These are phyloP conservation scores for Sporothrix inflata DNA, from an alignment of 2,329 filamentous ascomycete genomes.

Conservation along the genomic window DNA sequence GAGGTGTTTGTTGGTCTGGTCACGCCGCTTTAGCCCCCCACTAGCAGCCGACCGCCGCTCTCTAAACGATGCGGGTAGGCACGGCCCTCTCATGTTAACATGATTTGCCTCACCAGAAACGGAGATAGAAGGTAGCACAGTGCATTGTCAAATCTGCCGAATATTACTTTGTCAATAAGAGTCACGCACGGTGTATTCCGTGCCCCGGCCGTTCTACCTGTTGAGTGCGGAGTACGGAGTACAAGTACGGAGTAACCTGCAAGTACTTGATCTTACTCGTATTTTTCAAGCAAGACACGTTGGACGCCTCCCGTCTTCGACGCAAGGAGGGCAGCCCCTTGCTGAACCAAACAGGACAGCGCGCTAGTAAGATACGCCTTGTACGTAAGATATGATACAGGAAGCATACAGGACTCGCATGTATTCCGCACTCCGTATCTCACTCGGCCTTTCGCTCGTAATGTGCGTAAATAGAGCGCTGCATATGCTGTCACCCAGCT, in stretches of 20 bases:
- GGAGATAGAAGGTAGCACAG: neutral
- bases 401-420: no score
- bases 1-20: neutral
- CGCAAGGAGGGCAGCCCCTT: neutral
- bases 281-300: neutral
- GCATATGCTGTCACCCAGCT: no score
- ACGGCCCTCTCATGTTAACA: slow-evolving; percentile 8
- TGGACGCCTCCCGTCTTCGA: neutral
- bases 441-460: no score
- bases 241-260: no score
- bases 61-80: slow-evolving; percentile 14
- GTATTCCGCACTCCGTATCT: no score
- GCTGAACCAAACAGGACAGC: neutral
- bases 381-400: neutral
- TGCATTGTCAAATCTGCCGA: no score
- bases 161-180: no score
- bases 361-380: neutral
- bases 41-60: neutral
- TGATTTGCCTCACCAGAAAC: neutral
- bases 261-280: no score
- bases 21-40: neutral
- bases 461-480: no score
- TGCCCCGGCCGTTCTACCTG: neutral
- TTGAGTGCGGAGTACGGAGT: no score
- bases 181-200: no score